Conservation (phyloP, 169 alveolate genomes). For the Plasmodium gonderi region DNA sequence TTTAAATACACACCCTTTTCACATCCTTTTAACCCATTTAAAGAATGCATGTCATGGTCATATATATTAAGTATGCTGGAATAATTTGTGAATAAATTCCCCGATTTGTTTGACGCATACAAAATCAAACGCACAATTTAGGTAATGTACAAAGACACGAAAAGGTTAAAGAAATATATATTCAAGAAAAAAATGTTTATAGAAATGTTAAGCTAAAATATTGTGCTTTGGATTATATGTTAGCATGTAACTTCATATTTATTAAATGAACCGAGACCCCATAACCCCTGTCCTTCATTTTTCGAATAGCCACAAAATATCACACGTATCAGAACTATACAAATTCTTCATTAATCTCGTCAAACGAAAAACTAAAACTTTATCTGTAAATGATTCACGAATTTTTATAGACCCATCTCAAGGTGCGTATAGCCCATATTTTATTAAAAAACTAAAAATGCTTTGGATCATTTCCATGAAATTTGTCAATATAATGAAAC, state of each 20-base stretch:
- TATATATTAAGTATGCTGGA: neutral
- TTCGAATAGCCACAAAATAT: too few relatives aligned
- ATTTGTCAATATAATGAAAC: neutral
- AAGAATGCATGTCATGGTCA: neutral
- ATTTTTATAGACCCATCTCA: neutral
- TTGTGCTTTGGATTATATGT: neutral
- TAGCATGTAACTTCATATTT: neutral
- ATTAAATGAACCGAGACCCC: neutral
- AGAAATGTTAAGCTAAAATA: neutral
- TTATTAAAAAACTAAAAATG: neutral
- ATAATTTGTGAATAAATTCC: neutral
- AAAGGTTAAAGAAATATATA: neutral
- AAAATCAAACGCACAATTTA: neutral
- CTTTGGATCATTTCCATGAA: neutral
- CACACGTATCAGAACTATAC: neutral
- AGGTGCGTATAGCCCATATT: neutral
- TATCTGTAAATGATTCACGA: neutral
- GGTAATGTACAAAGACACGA: neutral
- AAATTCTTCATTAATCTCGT: neutral
- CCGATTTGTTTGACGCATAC: neutral
- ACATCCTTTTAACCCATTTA: neutral
- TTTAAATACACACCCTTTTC: neutral
- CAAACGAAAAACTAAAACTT: neutral
- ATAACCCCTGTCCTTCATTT: neutral
- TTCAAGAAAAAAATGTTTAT: neutral